Evolutionary conservation across 2,329 filamentous ascomycete genomes (phyloP), one percentile per base, ranked within the genome.

Genomic region (Monosporascus sp.): DNA sequence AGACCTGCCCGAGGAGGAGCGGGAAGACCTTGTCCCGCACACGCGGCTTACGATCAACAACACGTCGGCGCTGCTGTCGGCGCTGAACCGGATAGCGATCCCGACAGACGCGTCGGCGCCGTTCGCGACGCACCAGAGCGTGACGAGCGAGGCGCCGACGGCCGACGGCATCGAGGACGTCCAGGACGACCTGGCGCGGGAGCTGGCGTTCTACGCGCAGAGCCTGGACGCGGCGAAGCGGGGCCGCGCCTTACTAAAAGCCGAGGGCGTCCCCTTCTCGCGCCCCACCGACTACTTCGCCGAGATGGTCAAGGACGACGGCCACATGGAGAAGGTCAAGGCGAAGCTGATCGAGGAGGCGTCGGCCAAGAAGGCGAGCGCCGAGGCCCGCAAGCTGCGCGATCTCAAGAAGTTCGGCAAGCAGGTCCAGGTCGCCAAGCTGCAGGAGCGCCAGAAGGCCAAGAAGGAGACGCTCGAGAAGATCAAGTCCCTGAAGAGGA

Each of bases 341-440:
- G 84, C 86, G 66, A 96, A 95, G 80, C 77, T 97, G 65, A 81
- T 96, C 57, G 92, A 97, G 65, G 90, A 95, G 67, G 94, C 93
- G 0, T 89, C 93, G 11, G 80, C 84, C 56, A 96, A 96, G 80
- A 96, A 96, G 78, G 93, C 94, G 1, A 83, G 90, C 27, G 85
- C 89, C 24, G 94, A 99, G 72, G 94, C 94, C 6, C 84, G 91
- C 69, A 91, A 91, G 74, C 86, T 93, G 76, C 82, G 94, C 58
- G 94, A 99, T 70, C 79, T 97, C 65, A 97, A 97, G 85, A 99
- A 97, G 76, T 99, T 97, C 69, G 94, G 94, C 70, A 99, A 99
- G 78, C 90, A 96, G 71, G 94, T 97, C 50, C 94, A 99, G 77
- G 84, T 96, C 55, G 92, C 92, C 54, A 97, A 96, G 78, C 75